phyloP scores from a whole-genome alignment of 208 protist genomes.

The Crithidia brevicula region DNA sequence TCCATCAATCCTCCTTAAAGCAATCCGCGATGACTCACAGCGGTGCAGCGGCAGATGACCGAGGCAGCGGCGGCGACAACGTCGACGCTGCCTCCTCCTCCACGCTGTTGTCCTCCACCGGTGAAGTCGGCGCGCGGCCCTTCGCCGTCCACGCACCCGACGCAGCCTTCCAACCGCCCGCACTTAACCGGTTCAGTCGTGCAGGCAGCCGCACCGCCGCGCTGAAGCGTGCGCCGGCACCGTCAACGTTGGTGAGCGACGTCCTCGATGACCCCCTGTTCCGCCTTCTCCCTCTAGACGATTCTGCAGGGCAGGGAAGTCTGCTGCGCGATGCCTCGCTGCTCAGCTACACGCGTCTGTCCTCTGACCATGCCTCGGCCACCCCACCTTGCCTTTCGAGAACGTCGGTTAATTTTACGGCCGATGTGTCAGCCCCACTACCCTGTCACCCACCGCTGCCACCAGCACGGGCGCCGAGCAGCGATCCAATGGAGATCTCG shows the following conservation, averaged over 20 bases:
- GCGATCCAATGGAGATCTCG: not conserved
- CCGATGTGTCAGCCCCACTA: not conserved
- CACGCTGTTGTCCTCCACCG: not conserved
- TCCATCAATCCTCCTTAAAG: not conserved
- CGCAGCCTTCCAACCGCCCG: not conserved
- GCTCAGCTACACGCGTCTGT: not conserved
- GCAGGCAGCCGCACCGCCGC: not conserved
- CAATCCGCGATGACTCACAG: not conserved
- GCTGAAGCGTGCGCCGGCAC: not conserved
- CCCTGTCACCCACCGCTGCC: too few species aligned
- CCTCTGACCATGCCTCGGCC: not conserved
- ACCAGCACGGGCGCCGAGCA: too few species aligned
- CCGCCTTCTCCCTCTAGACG: not conserved
- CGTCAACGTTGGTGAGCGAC: slow-evolving; percentile 2
- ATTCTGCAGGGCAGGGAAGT: not conserved
- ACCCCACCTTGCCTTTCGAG: not conserved
- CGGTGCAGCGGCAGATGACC: not conserved
- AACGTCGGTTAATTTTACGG: not conserved
- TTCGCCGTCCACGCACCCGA: not conserved
- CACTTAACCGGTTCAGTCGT: not conserved
- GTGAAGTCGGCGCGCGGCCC: not conserved
- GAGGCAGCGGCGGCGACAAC: not conserved
- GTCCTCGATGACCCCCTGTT: not conserved
- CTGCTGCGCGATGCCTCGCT: not conserved
- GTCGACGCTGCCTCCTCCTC: not conserved